Conservation (phyloP, 345 rosid species). For the Gossypioides kirkii region DNA sequence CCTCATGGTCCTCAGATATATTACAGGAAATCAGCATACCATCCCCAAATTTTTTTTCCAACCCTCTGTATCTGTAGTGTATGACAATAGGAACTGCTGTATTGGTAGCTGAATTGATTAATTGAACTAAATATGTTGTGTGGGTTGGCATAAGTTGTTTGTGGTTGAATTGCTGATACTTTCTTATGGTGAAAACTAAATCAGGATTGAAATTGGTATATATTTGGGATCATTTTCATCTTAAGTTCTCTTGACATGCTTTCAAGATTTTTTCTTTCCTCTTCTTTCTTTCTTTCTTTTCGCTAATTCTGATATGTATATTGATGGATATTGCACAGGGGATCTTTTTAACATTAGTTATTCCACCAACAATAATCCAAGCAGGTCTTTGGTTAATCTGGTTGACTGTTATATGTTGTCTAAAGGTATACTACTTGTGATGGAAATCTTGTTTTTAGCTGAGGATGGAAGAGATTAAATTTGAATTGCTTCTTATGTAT, state of each 20-base stretch:
- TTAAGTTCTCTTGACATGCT: slow-evolving; percentile 1
- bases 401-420: slow-evolving; percentile 76
- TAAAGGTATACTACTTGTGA: slow-evolving; percentile 54
- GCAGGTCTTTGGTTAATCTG: slow-evolving; percentile 83
- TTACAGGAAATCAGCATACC: neutral
- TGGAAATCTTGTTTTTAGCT: slow-evolving; percentile 20
- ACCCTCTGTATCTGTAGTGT: neutral
- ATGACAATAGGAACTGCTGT: neutral
- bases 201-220: neutral
- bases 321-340: slow-evolving; percentile 50
- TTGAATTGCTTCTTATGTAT: neutral
- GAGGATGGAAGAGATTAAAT: neutral
- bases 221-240: neutral
- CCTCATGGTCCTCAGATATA: neutral
- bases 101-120: neutral
- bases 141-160: neutral
- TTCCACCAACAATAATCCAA: slow-evolving; percentile 81
- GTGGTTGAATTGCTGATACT: neutral
- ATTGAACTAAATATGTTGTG: neutral
- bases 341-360: slow-evolving; percentile 77
- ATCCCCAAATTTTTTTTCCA: neutral
- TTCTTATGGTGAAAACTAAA: slow-evolving; percentile 2
- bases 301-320: neutral
- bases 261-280: neutral
- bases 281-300: neutral